A percentile compares a stretch with the other conserved stretches of the same genome.
Conservation (phyloP, 2,329 filamentous ascomycete species). For the Cytospora leucostoma region DNA sequence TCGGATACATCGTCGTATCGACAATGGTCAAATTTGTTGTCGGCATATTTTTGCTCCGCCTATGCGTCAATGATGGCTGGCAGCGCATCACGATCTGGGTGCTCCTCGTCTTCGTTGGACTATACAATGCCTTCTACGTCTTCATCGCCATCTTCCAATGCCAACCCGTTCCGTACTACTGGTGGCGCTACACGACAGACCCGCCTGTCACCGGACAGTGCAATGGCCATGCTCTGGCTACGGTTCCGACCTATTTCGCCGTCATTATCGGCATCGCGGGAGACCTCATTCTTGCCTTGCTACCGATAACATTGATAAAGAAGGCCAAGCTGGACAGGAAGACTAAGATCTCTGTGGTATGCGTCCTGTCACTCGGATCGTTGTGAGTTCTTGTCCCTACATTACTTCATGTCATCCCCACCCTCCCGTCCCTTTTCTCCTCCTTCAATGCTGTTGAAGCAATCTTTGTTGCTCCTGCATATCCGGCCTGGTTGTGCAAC, state of each 20-base stretch:
- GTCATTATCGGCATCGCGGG: slow-evolving; percentile 38
- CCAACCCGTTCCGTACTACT: slow-evolving; percentile 41
- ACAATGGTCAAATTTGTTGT: slow-evolving; percentile 43
- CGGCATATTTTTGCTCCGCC: slow-evolving; percentile 43
- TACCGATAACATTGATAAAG: slow-evolving; percentile 42
- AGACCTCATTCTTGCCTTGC: slow-evolving; percentile 41
- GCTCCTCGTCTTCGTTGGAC: slow-evolving; percentile 36
- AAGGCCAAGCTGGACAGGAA: slow-evolving; percentile 39
- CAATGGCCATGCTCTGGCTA: slow-evolving; percentile 35
- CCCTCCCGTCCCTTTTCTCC: not conserved
- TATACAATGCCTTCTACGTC: slow-evolving; percentile 40
- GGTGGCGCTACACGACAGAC: slow-evolving; percentile 38
- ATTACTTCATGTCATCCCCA: not conserved
- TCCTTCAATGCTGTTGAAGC: not conserved
- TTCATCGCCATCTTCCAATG: slow-evolving; percentile 44
- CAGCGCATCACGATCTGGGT: slow-evolving; percentile 40
- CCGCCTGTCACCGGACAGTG: slow-evolving; percentile 36
- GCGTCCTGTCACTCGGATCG: slow-evolving; percentile 38
- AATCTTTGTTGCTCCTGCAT: not conserved
- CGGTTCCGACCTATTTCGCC: slow-evolving; percentile 40
- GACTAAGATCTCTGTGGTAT: slow-evolving; percentile 36
- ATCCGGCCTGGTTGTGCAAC: not conserved
- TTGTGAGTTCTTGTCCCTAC: slow-evolving; percentile 37
- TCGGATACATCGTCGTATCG: slow-evolving; percentile 43
- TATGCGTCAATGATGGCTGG: slow-evolving; percentile 37